phyloP scores from a whole-genome alignment of 108 stramenopile genomes.

The Craspedostauros australis region DNA sequence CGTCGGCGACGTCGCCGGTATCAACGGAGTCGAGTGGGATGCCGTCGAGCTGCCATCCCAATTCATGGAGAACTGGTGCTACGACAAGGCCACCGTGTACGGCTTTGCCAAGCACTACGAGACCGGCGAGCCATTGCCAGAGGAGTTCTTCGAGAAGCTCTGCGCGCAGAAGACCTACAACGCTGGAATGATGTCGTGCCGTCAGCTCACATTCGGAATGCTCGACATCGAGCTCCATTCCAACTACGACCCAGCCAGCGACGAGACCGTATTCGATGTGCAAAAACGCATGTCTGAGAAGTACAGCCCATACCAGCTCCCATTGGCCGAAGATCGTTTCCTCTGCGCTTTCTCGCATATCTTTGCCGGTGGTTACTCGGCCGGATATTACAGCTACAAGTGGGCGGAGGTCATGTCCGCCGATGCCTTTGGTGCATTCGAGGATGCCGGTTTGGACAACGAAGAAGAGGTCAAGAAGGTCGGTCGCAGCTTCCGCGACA shows the following conservation, averaged over 20 bases:
- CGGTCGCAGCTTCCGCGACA: conserved; percentile 89
- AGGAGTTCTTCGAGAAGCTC: conserved; percentile 95
- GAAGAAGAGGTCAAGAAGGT: conserved; percentile 82
- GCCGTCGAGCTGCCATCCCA: conserved; percentile 97
- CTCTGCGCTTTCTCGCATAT: conserved; percentile 95
- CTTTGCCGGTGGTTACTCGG: conserved; percentile 94
- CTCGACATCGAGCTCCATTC: conserved; percentile 95
- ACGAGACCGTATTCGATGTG: conserved; percentile 80
- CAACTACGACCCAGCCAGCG: conserved; percentile 68
- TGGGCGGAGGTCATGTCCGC: conserved; percentile 98
- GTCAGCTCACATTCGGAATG: conserved; percentile 94
- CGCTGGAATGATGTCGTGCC: conserved; percentile 90
- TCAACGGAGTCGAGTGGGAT: conserved; percentile 97
- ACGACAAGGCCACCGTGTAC: conserved; percentile 85
- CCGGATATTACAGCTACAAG: conserved; percentile 95
- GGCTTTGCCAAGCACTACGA: conserved; percentile 97
- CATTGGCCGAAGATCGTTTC: conserved; percentile 94
- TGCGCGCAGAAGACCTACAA: conserved; percentile 85
- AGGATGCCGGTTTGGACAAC: conserved; percentile 96
- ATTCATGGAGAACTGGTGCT: conserved; percentile 99
- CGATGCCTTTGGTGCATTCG: conserved; percentile 97
- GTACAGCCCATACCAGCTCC: conserved; percentile 84
- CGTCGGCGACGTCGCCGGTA: conserved; percentile 95
- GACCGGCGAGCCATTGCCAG: conserved; percentile 92
- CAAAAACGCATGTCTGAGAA: conserved; percentile 79